Evolutionary conservation across 495 filamentous ascomycete genomes (phyloP).

Genomic region (Penicillium coprophilum): DNA sequence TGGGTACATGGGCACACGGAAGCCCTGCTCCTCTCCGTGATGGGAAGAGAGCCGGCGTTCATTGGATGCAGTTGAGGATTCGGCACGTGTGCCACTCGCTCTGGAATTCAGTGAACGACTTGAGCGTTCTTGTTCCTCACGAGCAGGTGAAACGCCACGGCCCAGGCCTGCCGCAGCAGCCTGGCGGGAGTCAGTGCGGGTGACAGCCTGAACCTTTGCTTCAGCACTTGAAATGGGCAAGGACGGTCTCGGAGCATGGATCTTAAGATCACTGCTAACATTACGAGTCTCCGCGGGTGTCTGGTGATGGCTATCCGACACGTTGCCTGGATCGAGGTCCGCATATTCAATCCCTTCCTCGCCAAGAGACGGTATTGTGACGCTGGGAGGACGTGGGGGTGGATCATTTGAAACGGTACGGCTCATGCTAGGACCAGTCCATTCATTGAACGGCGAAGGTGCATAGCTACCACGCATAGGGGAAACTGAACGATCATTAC

Average conservation of each 20-base stretch:
- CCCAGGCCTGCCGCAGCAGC: conserved; percentile 82
- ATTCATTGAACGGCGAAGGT: conserved; percentile 81
- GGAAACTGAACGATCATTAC: conserved; percentile 72
- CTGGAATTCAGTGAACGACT: conserved; percentile 46
- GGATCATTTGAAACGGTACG: conserved; percentile 51
- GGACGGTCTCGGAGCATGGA: conserved; percentile 89
- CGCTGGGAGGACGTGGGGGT: conserved; percentile 67
- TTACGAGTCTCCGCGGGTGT: conserved; percentile 68
- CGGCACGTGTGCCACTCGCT: conserved; percentile 53
- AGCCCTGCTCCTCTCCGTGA: conserved; percentile 74
- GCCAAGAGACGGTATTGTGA: conserved; percentile 78
- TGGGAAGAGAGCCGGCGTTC: conserved; percentile 52
- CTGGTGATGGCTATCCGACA: conserved; percentile 41
- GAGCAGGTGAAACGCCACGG: conserved; percentile 52
- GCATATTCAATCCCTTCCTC: conserved; percentile 90
- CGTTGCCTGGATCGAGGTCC: conserved; percentile 50
- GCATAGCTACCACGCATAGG: conserved; percentile 76
- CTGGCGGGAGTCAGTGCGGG: conserved; percentile 81
- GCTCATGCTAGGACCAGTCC: conserved; percentile 44
- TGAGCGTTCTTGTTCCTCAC: conserved; percentile 63
- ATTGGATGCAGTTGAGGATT: conserved; percentile 47
- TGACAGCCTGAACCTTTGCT: conserved; percentile 74
- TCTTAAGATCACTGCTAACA: conserved; percentile 74
- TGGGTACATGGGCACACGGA: conserved; percentile 93
- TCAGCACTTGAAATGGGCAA: conserved; percentile 75